phyloP scores from a whole-genome alignment of 2,329 filamentous ascomycete genomes.

The Domatiomyces catenatus region DNA sequence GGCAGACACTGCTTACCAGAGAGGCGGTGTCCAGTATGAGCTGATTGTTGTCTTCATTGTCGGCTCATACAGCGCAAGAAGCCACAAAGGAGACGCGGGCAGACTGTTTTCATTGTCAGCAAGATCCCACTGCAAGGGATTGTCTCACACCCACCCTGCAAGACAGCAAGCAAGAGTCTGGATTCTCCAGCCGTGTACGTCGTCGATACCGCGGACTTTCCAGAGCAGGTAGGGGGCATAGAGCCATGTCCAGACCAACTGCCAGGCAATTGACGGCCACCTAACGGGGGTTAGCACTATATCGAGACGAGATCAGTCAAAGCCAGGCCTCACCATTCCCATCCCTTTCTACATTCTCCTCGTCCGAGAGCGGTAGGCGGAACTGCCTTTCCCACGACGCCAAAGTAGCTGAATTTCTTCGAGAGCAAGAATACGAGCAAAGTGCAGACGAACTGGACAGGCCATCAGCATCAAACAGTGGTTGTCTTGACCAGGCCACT shows the following conservation, averaged over 20 bases:
- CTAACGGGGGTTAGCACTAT: slow-evolving; percentile 16
- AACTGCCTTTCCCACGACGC: slow-evolving; percentile 38
- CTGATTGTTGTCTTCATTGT: slow-evolving; percentile 31
- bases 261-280: slow-evolving; percentile 50
- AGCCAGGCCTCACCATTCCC: slow-evolving; percentile 43
- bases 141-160: slow-evolving; percentile 25
- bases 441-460: slow-evolving; percentile 39
- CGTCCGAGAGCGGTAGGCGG: slow-evolving; percentile 27
- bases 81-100: slow-evolving; percentile 52
- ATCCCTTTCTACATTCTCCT: slow-evolving; percentile 35
- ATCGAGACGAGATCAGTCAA: slow-evolving; percentile 1
- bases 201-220: slow-evolving; percentile 44
- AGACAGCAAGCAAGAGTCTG: slow-evolving; percentile 43
- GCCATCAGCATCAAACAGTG: not conserved
- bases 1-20: slow-evolving; percentile 34
- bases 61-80: slow-evolving; percentile 40
- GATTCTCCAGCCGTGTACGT: slow-evolving; percentile 51
- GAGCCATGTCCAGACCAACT: slow-evolving; percentile 48
- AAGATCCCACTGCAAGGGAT: not conserved
- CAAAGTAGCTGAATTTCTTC: slow-evolving; percentile 43
- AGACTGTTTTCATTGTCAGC: slow-evolving; percentile 29
- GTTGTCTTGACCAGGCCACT: slow-evolving; percentile 1
- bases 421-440: slow-evolving; percentile 48
- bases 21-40: slow-evolving; percentile 41
- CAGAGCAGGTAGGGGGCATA: slow-evolving; percentile 47